phyloP scores from a whole-genome alignment of 345 rosid species.

The Moricandia arvensis region DNA sequence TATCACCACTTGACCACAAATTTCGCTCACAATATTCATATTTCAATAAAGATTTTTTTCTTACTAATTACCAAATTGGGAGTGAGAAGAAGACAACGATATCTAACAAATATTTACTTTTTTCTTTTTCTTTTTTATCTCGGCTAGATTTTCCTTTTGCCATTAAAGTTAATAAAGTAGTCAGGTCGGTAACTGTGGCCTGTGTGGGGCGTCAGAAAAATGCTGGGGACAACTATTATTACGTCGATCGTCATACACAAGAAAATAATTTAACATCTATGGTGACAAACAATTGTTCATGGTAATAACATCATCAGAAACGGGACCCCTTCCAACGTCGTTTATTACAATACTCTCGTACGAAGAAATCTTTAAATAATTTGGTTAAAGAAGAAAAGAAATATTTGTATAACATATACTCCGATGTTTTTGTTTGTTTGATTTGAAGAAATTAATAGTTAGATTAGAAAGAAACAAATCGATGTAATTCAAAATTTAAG shows the following conservation, averaged over 20 bases:
- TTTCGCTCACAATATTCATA: background rate
- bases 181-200: constrained; percentile 18
- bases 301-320: background rate
- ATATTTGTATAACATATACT: background rate
- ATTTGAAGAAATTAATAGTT: background rate
- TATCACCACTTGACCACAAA: constrained; percentile 16
- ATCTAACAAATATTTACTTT: constrained; percentile 27
- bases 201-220: constrained; percentile 26
- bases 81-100: constrained; percentile 20
- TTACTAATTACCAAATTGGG: background rate
- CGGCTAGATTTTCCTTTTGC: constrained; percentile 24
- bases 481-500: background rate
- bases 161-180: constrained; percentile 27
- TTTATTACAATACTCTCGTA: background rate
- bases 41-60: background rate
- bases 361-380: background rate
- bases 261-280: background rate
- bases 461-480: background rate
- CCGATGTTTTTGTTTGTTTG: background rate
- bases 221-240: background rate
- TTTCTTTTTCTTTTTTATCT: background rate
- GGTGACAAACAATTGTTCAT: background rate
- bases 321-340: background rate
- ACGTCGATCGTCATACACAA: background rate
- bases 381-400: background rate